phyloP scores from a whole-genome alignment of 2,329 filamentous ascomycete genomes.

The Chaetomium olivaceum region DNA sequence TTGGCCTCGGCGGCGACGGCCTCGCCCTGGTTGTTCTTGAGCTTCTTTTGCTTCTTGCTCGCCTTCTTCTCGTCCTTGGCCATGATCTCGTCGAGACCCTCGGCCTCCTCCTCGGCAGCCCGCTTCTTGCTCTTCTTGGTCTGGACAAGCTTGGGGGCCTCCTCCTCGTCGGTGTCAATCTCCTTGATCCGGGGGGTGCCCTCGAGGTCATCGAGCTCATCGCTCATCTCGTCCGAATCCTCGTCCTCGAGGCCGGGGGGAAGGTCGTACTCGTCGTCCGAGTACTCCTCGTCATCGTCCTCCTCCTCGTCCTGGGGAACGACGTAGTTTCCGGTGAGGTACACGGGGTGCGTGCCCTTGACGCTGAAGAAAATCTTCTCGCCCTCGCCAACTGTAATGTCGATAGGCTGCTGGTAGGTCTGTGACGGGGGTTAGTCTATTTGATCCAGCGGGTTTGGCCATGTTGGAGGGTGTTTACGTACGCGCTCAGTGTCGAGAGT shows the following conservation, averaged over 20 bases:
- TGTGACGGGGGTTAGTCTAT: constrained; percentile 45
- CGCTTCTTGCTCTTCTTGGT: constrained; percentile 83
- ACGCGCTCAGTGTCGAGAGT: constrained; percentile 92
- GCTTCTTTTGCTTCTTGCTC: constrained; percentile 97
- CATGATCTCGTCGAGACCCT: constrained; percentile 81
- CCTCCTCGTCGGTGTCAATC: constrained; percentile 77
- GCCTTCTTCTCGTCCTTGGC: constrained; percentile 77
- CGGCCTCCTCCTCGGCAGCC: constrained; percentile 68
- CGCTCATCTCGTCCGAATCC: constrained; percentile 69
- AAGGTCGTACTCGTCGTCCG: constrained; percentile 76
- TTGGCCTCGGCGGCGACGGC: constrained; percentile 66
- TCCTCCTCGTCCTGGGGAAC: constrained; percentile 67
- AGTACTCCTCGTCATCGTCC: constrained; percentile 64
- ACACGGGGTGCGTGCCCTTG: constrained; percentile 84
- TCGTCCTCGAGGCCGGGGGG: constrained; percentile 74
- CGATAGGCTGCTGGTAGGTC: constrained; percentile 93
- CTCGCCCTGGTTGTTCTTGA: constrained; percentile 97
- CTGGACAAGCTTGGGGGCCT: constrained; percentile 61
- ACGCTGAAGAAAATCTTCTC: constrained; percentile 94
- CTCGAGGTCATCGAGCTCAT: constrained; percentile 75
- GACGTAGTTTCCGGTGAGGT: constrained; percentile 95
- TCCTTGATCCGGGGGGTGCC: constrained; percentile 78
- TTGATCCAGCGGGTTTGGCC: background rate
- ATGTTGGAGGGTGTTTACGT: constrained; percentile 41
- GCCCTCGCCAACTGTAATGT: constrained; percentile 85